phyloP scores from a whole-genome alignment of 805 yeast genomes.

The Lachancea kluyveri region DNA sequence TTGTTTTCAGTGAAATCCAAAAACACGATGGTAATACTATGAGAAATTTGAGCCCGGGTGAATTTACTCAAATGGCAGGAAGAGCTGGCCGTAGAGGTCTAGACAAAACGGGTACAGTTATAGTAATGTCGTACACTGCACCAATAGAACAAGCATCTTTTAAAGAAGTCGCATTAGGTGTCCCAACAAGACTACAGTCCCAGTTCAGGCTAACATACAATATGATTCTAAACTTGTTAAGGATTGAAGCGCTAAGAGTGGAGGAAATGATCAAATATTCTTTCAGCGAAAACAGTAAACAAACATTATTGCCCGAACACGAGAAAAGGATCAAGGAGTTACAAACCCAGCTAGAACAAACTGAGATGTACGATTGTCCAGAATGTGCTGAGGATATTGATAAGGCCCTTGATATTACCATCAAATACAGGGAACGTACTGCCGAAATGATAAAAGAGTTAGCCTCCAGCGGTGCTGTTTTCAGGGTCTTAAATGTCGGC shows the following conservation, averaged over 20 bases:
- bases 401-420: slow-evolving; percentile 38
- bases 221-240: slow-evolving; percentile 84
- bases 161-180: slow-evolving; percentile 79
- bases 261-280: slow-evolving; percentile 98
- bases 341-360: slow-evolving; percentile 38
- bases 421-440: slow-evolving; percentile 40
- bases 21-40: slow-evolving; percentile 88
- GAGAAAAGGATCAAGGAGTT: slow-evolving; percentile 55
- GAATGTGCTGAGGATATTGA: slow-evolving; percentile 39
- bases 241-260: slow-evolving; percentile 93
- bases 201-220: slow-evolving; percentile 93
- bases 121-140: slow-evolving; percentile 75
- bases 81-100: slow-evolving; percentile 97
- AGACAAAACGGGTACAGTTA: slow-evolving; percentile 90
- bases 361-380: slow-evolving; percentile 33
- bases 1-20: slow-evolving; percentile 75
- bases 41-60: slow-evolving; percentile 86
- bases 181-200: slow-evolving; percentile 82
- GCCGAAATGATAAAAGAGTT: slow-evolving; percentile 42
- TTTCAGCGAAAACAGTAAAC: slow-evolving; percentile 85
- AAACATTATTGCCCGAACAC: slow-evolving; percentile 80
- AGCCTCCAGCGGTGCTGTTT: slow-evolving; percentile 41
- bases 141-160: slow-evolving; percentile 54
- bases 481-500: slow-evolving; percentile 46
- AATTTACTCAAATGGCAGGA: slow-evolving; percentile 98